A percentile compares a stretch with the other conserved stretches of the same genome.
These are phyloP conservation scores for Aspergillus sp. DNA, from an alignment of 2,329 filamentous ascomycete species.

Conservation along the genomic window DNA sequence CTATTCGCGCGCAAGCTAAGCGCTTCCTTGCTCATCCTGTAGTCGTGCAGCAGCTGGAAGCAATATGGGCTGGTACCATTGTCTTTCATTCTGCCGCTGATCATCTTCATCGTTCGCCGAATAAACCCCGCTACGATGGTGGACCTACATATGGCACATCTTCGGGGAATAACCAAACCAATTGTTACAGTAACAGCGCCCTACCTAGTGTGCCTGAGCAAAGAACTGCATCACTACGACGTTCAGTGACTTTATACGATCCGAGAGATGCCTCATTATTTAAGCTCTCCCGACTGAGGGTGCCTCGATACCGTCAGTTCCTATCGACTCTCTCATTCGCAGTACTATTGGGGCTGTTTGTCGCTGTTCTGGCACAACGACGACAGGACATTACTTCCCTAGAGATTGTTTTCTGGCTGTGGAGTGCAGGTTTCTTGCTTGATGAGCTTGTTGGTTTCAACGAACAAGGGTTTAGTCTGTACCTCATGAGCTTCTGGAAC, in stretches of 20 bases:
- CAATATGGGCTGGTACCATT: slow-evolving; percentile 93
- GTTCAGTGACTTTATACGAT: slow-evolving; percentile 83
- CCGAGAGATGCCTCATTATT: slow-evolving; percentile 84
- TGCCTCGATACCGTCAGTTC: slow-evolving; percentile 86
- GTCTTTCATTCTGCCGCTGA: slow-evolving; percentile 90
- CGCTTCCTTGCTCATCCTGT: slow-evolving; percentile 87
- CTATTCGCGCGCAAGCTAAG: slow-evolving; percentile 88
- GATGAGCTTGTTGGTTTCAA: slow-evolving; percentile 95
- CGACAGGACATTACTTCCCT: slow-evolving; percentile 76
- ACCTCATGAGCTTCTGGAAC: slow-evolving; percentile 98
- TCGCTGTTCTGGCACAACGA: slow-evolving; percentile 72
- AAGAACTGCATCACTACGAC: slow-evolving; percentile 38
- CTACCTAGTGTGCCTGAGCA: slow-evolving; percentile 15
- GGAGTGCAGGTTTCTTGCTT: slow-evolving; percentile 95
- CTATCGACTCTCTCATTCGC: slow-evolving; percentile 84
- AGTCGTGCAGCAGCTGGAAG: slow-evolving; percentile 90
- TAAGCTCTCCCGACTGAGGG: slow-evolving; percentile 83
- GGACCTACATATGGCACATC: slow-evolving; percentile 22
- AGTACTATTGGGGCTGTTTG: slow-evolving; percentile 76
- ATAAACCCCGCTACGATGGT: slow-evolving; percentile 24
- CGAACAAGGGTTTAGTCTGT: slow-evolving; percentile 91
- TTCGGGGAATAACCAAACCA: slow-evolving; percentile 4
- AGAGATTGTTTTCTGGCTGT: slow-evolving; percentile 93
- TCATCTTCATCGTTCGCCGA: slow-evolving; percentile 65
- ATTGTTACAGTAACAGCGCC: slow-evolving; percentile 5